These are phyloP conservation scores for Epichloe hybrida DNA, from an alignment of 2,329 filamentous ascomycete species.

Conservation along the genomic window DNA sequence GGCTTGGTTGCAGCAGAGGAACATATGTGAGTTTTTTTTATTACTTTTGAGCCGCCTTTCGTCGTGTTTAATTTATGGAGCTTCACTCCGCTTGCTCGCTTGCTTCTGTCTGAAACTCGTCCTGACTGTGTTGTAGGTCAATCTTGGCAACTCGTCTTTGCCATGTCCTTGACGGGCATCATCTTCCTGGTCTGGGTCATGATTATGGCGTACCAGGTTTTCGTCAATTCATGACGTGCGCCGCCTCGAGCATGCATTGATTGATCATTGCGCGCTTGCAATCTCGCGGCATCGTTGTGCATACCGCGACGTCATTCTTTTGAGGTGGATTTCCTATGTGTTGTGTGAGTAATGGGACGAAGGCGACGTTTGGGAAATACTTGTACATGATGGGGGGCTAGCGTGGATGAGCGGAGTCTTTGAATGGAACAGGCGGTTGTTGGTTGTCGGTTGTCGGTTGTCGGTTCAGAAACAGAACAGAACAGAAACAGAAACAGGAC, in stretches of 20 bases:
- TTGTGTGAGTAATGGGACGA: slow-evolving; percentile 1
- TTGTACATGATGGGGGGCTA: neutral
- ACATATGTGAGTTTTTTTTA: slow-evolving; percentile 44
- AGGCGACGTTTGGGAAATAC: neutral
- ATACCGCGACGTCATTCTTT: neutral
- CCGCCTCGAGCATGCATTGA: neutral
- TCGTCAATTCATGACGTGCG: slow-evolving; percentile 26
- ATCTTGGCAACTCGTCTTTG: slow-evolving; percentile 51
- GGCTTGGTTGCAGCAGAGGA: slow-evolving; percentile 50
- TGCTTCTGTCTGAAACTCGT: too few relatives aligned
- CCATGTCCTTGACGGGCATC: slow-evolving; percentile 45
- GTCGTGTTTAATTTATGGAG: neutral
- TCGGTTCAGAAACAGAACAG: too few relatives aligned
- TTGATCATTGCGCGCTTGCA: too few relatives aligned
- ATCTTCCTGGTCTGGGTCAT: slow-evolving; percentile 56
- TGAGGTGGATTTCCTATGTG: neutral
- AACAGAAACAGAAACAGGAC: too few relatives aligned
- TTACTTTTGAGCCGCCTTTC: neutral
- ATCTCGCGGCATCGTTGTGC: too few relatives aligned
- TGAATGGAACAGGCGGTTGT: neutral
- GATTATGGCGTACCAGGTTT: slow-evolving; percentile 54
- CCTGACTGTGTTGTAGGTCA: slow-evolving; percentile 30
- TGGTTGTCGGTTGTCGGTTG: too few relatives aligned
- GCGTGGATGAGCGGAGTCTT: neutral
- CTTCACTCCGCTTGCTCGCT: neutral